Base-by-base conservation (phyloP, 306 rosid genomes). In the Astragalus glycyphyllos region DNA sequence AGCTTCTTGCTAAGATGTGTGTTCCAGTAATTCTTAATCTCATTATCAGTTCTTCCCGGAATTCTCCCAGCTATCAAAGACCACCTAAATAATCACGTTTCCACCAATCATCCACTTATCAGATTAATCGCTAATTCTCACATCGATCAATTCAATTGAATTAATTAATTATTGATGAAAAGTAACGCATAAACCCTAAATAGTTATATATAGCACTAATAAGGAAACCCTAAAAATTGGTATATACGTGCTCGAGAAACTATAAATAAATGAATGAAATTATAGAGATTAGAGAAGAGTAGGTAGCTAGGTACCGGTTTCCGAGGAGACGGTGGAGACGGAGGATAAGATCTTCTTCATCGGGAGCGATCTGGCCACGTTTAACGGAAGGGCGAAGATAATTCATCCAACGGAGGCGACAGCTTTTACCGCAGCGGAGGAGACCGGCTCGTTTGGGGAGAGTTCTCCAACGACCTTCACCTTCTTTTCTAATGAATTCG, bases 271-370 rank as follows among this genome's bases (percentile, higher is more conserved):
- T 17, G 11, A 8, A 34, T 0, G 0, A n/a, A 1, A 38, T n/a
- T n/a, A n/a, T n/a, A n/a, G n/a, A n/a, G n/a, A n/a, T n/a, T n/a
- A 4, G 8, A 7, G 23, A 20, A 26, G 9, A 10, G 6, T 7
- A 0, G 20, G 4, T 40, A 35, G 20, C 1, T 40, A 35, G 11
- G 45, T 37, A 53, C 49, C 49, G 70, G 65, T 91, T 91, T 16
- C 97, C 97, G 26, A 91, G 93, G 49, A 91, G 96, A 58, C 97
- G 97, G 61, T 91, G 97, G 65, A 91, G 97, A 58, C 97, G 97
- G 69, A 89, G 96, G 65, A 91, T 89, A 81, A 91, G 97, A 71
- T 91, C 97, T 77, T 91, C 97, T 70, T 91, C 97, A 44, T 89
- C 97, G 14, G 91, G 82, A 17, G 96, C 91, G 86, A 91, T 91